Base-by-base conservation (phyloP, 208 protist genomes). In the Acanthamoeba castellanii region DNA sequence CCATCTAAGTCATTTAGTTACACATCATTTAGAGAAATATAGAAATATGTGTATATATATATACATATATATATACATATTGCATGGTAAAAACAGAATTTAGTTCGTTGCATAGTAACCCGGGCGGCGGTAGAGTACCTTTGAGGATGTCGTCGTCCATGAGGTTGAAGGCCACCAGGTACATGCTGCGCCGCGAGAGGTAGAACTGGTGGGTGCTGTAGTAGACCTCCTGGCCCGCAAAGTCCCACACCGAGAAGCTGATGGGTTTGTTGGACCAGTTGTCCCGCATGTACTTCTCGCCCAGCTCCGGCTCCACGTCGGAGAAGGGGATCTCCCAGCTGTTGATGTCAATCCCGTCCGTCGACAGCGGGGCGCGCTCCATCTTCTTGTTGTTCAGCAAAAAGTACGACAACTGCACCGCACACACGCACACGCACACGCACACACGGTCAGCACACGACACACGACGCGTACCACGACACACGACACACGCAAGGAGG, bases 161-260 rank as follows among this genome's bases (percentile, higher is more conserved):
- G 0, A 96, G 50, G 20, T 95, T 95, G 47, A 96, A 96, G 1
- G 94, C 94, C 0, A 96, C 89, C 11, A 95, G 50, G 47, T 95
- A 95, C 22, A 95, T 95, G 57, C 78, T 90, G n/a, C 92, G 92
- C 3, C 81, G 47, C 13, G 78, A 90, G 64, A 95, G 74, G 30
- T 90, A 95, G 64, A 95, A 95, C 59, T 95, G 92, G n/a, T 95
- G 92, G 7, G 92, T 95, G 32, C 30, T 47, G 74, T 95, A 95
- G 47, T 90, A 95, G 25, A 95, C 92, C 25, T 90, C 55, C 30
- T 61, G 55, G 13, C 90, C 90, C 16, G 78, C 92, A 95, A 95
- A 95, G 72, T 95, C 92, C 78, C 81, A 95, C 59, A 93, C 88
- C 30, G 88, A 93, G 45, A 93, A 93, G 47, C 32, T 78, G 37